phyloP scores from a whole-genome alignment of 331 rosid species.

The Pyracantha coccinea region DNA sequence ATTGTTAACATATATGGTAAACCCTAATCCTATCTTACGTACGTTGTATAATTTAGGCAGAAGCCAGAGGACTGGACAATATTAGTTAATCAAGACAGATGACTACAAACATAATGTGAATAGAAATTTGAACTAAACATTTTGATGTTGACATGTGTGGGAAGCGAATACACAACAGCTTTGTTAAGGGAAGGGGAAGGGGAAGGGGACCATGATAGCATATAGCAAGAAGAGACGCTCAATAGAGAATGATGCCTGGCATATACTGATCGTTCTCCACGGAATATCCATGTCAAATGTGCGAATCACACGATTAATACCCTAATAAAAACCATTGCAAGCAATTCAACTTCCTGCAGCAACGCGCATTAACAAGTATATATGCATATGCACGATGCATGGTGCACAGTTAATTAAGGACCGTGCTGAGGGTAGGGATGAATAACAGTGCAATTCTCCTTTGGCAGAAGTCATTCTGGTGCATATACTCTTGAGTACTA shows the following conservation, averaged over 20 bases:
- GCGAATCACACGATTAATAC: conserved; percentile 17
- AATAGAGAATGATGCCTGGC: conserved; percentile 40
- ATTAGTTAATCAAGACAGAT: too few species aligned
- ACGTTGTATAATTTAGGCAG: too few species aligned
- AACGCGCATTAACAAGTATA: neutral
- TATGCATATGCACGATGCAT: neutral
- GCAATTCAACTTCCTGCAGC: conserved; percentile 4
- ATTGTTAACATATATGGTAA: too few species aligned
- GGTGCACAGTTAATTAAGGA: neutral
- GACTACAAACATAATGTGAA: too few species aligned
- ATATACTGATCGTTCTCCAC: conserved; percentile 27
- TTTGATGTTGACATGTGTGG: too few species aligned
- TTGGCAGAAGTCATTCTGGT: conserved; percentile 26
- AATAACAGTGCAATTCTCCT: conserved; percentile 53
- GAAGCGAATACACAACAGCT: too few species aligned
- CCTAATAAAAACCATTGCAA: conserved; percentile 7
- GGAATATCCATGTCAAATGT: conserved; percentile 37
- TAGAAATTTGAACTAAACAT: too few species aligned
- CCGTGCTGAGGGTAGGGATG: conserved; percentile 26
- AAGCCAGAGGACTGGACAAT: too few species aligned
- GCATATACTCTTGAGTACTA: neutral
- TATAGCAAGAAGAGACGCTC: conserved; percentile 5
- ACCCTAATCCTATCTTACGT: too few species aligned
- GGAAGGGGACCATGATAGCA: conserved; percentile 36
- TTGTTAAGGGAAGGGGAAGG: neutral